Evolutionary conservation across 2,329 filamentous ascomycete species (phyloP).

Genomic region (Scytalidium sp.): DNA sequence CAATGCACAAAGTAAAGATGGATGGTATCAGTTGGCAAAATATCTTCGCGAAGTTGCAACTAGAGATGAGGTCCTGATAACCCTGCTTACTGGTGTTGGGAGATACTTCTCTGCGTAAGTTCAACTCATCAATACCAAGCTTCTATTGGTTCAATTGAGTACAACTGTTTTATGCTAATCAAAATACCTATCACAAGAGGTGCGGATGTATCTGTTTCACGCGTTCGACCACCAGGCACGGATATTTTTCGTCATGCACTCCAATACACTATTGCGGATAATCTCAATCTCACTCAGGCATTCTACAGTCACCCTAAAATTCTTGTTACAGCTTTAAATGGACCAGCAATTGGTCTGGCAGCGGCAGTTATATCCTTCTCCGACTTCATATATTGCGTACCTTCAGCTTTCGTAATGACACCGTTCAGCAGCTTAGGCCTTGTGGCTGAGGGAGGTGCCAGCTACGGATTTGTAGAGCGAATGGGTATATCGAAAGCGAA

Average conservation of each 20-base stretch:
- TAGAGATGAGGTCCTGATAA: slow-evolving; percentile 76
- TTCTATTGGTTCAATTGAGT: too few relatives aligned
- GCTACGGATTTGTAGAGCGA: slow-evolving; percentile 70
- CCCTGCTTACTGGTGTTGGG: slow-evolving; percentile 67
- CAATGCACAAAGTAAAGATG: slow-evolving; percentile 67
- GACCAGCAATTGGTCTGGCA: slow-evolving; percentile 79
- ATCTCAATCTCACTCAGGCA: slow-evolving; percentile 81
- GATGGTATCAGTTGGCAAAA: slow-evolving; percentile 73
- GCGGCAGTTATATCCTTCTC: slow-evolving; percentile 77
- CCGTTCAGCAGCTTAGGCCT: slow-evolving; percentile 86
- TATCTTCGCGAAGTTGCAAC: slow-evolving; percentile 71
- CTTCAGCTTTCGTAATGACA: slow-evolving; percentile 78
- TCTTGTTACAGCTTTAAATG: slow-evolving; percentile 84
- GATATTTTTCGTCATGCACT: slow-evolving; percentile 53
- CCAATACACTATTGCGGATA: slow-evolving; percentile 72
- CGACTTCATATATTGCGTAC: slow-evolving; percentile 85
- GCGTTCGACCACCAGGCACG: slow-evolving; percentile 34
- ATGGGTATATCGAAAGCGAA: slow-evolving; percentile 78
- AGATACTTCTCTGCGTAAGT: slow-evolving; percentile 79
- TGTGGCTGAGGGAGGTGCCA: slow-evolving; percentile 80
- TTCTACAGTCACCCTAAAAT: slow-evolving; percentile 93
- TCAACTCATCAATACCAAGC: slow-evolving; percentile 1
- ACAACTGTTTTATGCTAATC: not conserved
- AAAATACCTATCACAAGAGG: slow-evolving; percentile 48
- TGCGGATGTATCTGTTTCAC: slow-evolving; percentile 65